A percentile compares a stretch with the other conserved stretches of the same genome.
phyloP scores from a whole-genome alignment of 768 basidiomycete species.

The Tricholoma saponaceum region DNA sequence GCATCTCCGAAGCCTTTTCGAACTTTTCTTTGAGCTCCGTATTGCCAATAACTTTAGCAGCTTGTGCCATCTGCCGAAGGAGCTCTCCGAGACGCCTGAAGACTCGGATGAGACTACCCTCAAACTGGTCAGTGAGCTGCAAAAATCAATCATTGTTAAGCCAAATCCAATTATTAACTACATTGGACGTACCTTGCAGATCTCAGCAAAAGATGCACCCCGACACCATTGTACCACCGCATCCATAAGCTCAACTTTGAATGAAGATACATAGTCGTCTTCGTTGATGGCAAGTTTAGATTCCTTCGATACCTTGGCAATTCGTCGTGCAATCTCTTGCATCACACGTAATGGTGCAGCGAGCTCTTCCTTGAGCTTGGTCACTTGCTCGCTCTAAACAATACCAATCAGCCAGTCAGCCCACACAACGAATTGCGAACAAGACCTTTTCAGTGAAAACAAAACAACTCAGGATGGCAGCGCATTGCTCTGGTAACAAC shows the following conservation, averaged over 20 bases:
- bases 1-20: conserved; percentile 85
- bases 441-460: conserved; percentile 91
- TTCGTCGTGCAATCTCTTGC: conserved; percentile 93
- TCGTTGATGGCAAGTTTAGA: conserved; percentile 86
- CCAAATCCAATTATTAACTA: neutral
- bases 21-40: conserved; percentile 92
- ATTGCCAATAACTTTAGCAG: conserved; percentile 96
- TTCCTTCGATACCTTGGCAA: conserved; percentile 96
- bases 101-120: conserved; percentile 93
- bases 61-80: conserved; percentile 92
- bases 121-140: conserved; percentile 95
- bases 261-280: conserved; percentile 92
- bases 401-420: neutral
- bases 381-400: conserved; percentile 75
- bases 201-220: conserved; percentile 94
- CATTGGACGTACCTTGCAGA: conserved; percentile 72
- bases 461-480: conserved; percentile 93
- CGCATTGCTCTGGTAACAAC: conserved; percentile 86
- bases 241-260: conserved; percentile 99
- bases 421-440: neutral
- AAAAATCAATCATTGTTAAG: conserved; percentile 1
- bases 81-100: conserved; percentile 94
- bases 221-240: conserved; percentile 97
- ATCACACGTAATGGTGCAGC: conserved; percentile 89
- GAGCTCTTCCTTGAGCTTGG: conserved; percentile 89